Percentiles rank a stretch among this genome's conserved stretches.
These are phyloP conservation scores for Barnettozyma botsteinii DNA, from an alignment of 805 yeast genomes.

Conservation along the genomic window DNA sequence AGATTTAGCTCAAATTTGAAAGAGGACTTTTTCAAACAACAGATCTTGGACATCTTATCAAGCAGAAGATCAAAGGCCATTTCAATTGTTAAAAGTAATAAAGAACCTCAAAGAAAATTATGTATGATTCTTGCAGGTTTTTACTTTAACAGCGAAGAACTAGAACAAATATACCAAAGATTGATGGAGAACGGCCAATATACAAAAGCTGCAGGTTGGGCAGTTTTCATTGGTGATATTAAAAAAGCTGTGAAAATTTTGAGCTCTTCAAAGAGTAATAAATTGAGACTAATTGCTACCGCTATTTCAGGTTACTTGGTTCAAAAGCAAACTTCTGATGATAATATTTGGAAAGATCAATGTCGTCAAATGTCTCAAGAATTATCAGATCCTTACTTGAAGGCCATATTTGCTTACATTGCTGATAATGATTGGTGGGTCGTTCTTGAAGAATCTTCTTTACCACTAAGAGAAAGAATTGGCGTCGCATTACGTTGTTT, in stretches of 20 bases:
- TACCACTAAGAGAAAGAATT: conserved; percentile 80
- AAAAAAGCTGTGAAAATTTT: conserved; percentile 74
- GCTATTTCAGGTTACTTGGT: conserved; percentile 89
- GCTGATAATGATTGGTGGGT: conserved; percentile 97
- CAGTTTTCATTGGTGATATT: conserved; percentile 88
- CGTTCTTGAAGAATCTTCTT: conserved; percentile 81
- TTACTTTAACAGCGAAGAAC: conserved; percentile 72
- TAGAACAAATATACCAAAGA: conserved; percentile 58
- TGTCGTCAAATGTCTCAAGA: conserved; percentile 87
- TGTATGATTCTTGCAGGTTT: conserved; percentile 87
- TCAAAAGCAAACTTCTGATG: conserved; percentile 41
- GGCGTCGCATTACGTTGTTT: conserved; percentile 88
- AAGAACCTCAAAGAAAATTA: conserved; percentile 64
- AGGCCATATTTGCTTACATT: conserved; percentile 89
- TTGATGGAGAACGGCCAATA: conserved; percentile 54
- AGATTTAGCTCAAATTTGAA: conserved; percentile 31
- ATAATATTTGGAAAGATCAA: conserved; percentile 80
- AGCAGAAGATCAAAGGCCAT: conserved; percentile 27
- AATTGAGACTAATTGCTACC: conserved; percentile 75
- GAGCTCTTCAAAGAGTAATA: conserved; percentile 64
- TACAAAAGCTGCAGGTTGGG: conserved; percentile 97
- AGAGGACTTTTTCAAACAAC: conserved; percentile 16
- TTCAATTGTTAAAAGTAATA: conserved; percentile 35
- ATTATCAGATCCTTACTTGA: conserved; percentile 77
- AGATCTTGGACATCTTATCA: conserved; percentile 29